Percentiles rank a stretch among this genome's conserved stretches.
phyloP scores from a whole-genome alignment of 1,284 basidiomycete genomes.

The Anthracocystis panici-leucophaei region DNA sequence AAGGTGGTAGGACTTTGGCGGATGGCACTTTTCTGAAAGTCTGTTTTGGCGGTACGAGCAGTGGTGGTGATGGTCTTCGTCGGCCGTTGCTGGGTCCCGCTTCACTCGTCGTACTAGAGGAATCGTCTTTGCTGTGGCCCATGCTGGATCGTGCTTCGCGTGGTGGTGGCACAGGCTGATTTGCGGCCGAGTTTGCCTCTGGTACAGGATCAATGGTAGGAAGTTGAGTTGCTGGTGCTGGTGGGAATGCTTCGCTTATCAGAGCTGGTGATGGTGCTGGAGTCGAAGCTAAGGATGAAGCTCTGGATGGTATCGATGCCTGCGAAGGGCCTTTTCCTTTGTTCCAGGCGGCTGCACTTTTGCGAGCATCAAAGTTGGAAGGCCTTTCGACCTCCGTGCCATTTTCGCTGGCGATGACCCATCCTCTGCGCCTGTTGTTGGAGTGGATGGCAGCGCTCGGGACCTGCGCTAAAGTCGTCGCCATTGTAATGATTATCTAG shows the following conservation, averaged over 20 bases:
- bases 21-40: constrained; percentile 36
- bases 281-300: constrained; percentile 32
- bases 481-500: neutral
- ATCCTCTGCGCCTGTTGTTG: constrained; percentile 42
- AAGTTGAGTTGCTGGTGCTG: neutral
- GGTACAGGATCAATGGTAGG: neutral
- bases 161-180: constrained; percentile 17
- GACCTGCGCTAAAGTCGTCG: neutral
- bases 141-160: constrained; percentile 16
- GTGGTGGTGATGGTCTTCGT: constrained; percentile 39
- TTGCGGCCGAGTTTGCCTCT: neutral
- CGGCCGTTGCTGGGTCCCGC: constrained; percentile 16
- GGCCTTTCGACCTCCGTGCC: constrained; percentile 23
- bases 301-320: constrained; percentile 45
- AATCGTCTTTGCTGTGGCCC: constrained; percentile 14
- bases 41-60: constrained; percentile 42
- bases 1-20: constrained; percentile 26
- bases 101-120: constrained; percentile 12
- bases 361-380: constrained; percentile 35
- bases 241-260: constrained; percentile 2
- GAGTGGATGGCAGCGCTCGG: constrained; percentile 13
- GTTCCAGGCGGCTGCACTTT: constrained; percentile 49
- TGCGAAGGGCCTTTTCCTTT: constrained; percentile 45
- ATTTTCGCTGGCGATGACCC: constrained; percentile 51
- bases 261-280: constrained; percentile 8